phyloP scores from a whole-genome alignment of 108 stramenopile species.

The Aurantiochytrium sp. region DNA sequence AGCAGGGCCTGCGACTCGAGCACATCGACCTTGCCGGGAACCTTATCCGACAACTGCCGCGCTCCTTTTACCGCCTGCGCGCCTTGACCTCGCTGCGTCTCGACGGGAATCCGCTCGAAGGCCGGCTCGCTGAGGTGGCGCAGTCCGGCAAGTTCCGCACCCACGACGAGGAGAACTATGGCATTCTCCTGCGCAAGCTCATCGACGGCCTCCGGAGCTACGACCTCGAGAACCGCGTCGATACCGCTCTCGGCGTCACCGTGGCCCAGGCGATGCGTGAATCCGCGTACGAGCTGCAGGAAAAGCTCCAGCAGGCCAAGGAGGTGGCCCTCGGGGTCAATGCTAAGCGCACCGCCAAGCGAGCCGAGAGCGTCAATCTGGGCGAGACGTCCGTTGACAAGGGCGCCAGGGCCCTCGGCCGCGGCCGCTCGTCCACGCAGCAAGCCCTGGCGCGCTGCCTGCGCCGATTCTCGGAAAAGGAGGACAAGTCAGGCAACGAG shows the following conservation, averaged over 20 bases:
- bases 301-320: constrained; percentile 12
- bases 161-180: background rate
- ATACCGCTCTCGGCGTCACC: background rate
- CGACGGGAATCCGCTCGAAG: background rate
- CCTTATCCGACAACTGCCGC: background rate
- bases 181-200: background rate
- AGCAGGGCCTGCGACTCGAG: background rate
- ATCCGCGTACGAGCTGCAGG: background rate
- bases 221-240: background rate
- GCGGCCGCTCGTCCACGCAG: background rate
- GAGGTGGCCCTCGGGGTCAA: background rate
- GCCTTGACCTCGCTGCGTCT: background rate
- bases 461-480: background rate
- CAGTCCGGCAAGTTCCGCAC: background rate
- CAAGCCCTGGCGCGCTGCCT: background rate
- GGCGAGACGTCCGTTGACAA: background rate
- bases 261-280: background rate
- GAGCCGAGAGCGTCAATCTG: background rate
- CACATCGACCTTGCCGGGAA: background rate
- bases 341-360: background rate
- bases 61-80: background rate
- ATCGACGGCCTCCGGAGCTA: background rate
- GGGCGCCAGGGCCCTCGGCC: background rate
- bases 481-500: background rate
- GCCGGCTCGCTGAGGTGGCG: background rate